Conservation (phyloP, 2,329 filamentous ascomycete species). For the Dothistroma septosporum region DNA sequence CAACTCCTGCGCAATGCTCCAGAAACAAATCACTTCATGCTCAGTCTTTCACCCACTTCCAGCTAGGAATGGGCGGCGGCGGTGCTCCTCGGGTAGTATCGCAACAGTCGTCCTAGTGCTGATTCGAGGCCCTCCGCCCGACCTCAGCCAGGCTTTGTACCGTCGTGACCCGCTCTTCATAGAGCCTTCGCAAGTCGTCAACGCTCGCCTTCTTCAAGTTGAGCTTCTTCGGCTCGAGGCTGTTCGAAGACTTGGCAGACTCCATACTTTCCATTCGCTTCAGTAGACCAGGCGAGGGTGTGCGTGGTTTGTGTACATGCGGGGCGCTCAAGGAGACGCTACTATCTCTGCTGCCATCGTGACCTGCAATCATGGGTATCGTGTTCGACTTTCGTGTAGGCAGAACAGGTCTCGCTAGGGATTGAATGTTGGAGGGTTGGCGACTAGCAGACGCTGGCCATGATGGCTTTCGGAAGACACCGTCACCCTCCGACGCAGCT, state of each 20-base stretch:
- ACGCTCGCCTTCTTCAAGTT: slow-evolving; percentile 45
- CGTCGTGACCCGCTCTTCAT: slow-evolving; percentile 46
- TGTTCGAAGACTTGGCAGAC: slow-evolving; percentile 13
- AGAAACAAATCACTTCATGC: not conserved
- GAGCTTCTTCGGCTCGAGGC: slow-evolving; percentile 33
- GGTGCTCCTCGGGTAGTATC: not conserved
- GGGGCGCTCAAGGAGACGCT: slow-evolving; percentile 3
- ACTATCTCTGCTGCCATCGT: slow-evolving; percentile 1
- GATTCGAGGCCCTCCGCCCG: slow-evolving; percentile 14
- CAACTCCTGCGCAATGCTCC: not conserved
- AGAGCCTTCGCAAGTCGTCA: slow-evolving; percentile 46
- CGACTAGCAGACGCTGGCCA: slow-evolving; percentile 32
- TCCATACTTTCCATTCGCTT: slow-evolving; percentile 47
- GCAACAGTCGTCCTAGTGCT: slow-evolving; percentile 6
- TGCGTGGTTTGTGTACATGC: slow-evolving; percentile 25
- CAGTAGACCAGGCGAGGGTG: slow-evolving; percentile 42
- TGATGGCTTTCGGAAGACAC: slow-evolving; percentile 32
- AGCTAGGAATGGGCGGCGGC: slow-evolving; percentile 6
- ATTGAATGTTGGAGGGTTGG: slow-evolving; percentile 17
- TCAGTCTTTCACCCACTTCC: slow-evolving; percentile 4
- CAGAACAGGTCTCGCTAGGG: slow-evolving; percentile 24
- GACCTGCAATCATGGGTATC: slow-evolving; percentile 14
- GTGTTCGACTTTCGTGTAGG: slow-evolving; percentile 16
- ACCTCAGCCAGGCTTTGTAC: slow-evolving; percentile 25
- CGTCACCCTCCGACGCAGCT: slow-evolving; percentile 13